These are phyloP conservation scores for Colletotrichum sublineola DNA, from an alignment of 2,329 filamentous ascomycete species.

Conservation along the genomic window DNA sequence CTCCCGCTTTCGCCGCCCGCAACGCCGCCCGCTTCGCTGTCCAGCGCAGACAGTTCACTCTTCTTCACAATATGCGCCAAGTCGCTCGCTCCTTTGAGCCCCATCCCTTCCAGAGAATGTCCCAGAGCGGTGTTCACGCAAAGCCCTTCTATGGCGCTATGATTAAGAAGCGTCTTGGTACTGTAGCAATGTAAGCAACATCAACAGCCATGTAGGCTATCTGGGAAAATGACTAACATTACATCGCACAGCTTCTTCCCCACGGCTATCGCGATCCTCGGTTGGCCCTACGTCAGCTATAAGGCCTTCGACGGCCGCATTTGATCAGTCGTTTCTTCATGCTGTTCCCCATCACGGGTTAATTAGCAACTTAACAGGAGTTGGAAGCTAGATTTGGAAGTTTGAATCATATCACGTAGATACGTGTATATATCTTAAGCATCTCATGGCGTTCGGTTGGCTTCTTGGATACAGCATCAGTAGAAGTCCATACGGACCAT, in stretches of 20 bases:
- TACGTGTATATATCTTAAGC: conserved; percentile 40
- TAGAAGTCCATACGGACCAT: conserved; percentile 29
- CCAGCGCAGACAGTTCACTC: conserved; percentile 52
- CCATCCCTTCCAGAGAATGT: conserved; percentile 55
- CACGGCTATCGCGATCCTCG: conserved; percentile 30
- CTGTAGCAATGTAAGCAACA: conserved; percentile 52
- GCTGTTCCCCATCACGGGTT: neutral
- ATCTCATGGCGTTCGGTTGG: conserved; percentile 31
- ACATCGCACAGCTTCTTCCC: conserved; percentile 18
- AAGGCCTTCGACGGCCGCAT: conserved; percentile 32
- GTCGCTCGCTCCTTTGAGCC: conserved; percentile 55
- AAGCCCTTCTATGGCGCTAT: conserved; percentile 56
- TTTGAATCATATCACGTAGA: conserved; percentile 25
- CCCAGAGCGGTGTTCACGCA: conserved; percentile 45
- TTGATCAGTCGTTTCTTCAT: conserved; percentile 2
- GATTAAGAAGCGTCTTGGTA: conserved; percentile 48
- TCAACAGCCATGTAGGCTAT: neutral
- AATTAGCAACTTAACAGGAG: conserved; percentile 10
- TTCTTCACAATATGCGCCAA: conserved; percentile 52
- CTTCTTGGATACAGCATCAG: conserved; percentile 24
- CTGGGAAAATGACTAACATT: conserved; percentile 11
- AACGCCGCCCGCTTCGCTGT: conserved; percentile 45
- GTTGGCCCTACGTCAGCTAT: conserved; percentile 40
- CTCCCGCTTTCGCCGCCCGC: conserved; percentile 52
- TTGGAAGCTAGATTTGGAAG: conserved; percentile 20